A percentile compares a stretch with the other conserved stretches of the same genome.
phyloP scores from a whole-genome alignment of 179 eudicot genomes.

The Beta lomatogona region DNA sequence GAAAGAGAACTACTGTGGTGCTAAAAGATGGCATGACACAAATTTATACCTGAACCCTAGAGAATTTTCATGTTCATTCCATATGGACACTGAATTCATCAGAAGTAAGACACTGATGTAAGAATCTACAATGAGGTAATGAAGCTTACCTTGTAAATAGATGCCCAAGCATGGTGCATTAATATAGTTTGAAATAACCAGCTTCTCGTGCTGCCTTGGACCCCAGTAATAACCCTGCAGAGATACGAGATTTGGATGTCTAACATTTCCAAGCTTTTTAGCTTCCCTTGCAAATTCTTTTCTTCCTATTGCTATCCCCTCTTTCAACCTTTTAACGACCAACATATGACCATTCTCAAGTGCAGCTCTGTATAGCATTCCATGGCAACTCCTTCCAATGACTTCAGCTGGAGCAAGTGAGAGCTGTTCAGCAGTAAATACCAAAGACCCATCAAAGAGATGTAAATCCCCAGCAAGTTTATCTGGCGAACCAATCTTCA shows the following conservation, averaged over 20 bases:
- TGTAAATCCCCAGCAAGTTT: constrained; percentile 60
- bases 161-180: constrained; percentile 63
- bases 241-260: constrained; percentile 64
- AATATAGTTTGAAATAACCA: constrained; percentile 56
- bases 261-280: constrained; percentile 61
- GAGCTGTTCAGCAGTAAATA: constrained; percentile 60
- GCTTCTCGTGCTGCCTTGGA: constrained; percentile 71
- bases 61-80: no score
- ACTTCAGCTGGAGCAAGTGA: constrained; percentile 71
- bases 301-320: constrained; percentile 62
- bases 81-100: not conserved
- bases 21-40: not conserved
- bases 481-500: constrained; percentile 53
- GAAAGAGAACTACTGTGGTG: not conserved
- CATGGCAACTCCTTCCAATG: constrained; percentile 76
- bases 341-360: constrained; percentile 48
- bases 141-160: constrained; percentile 55
- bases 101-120: not conserved
- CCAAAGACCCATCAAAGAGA: constrained; percentile 56
- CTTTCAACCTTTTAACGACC: constrained; percentile 65
- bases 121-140: not conserved
- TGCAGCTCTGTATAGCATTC: constrained; percentile 58
- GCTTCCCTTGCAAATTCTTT: constrained; percentile 78
- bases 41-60: not conserved
- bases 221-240: constrained; percentile 79